Percentiles rank a stretch among this genome's conserved stretches.
These are phyloP conservation scores for Malassezia yamatoensis DNA, from an alignment of 1,284 basidiomycete species.

Conservation along the genomic window DNA sequence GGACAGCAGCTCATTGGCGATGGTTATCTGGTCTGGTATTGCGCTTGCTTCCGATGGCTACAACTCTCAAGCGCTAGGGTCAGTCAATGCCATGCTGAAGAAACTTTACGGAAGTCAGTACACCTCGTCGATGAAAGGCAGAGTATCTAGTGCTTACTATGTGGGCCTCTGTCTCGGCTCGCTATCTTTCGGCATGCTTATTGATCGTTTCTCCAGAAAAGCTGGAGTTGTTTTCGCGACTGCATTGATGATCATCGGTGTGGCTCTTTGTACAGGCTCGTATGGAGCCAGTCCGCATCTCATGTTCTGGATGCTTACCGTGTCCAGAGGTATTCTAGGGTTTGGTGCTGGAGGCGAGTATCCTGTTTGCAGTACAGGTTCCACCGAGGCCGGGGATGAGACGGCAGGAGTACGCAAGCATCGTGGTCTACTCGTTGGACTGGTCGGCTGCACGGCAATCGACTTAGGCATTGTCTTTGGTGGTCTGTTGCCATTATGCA, in stretches of 20 bases:
- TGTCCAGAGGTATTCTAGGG: slow-evolving; percentile 11
- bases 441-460: slow-evolving; percentile 7
- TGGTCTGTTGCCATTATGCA: slow-evolving; percentile 18
- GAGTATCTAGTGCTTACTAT: slow-evolving; percentile 24
- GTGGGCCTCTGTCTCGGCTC: slow-evolving; percentile 15
- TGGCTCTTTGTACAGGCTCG: slow-evolving; percentile 23
- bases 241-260: slow-evolving; percentile 29
- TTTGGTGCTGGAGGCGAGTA: slow-evolving; percentile 16
- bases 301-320: slow-evolving; percentile 17
- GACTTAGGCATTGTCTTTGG: slow-evolving; percentile 21
- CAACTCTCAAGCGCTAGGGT: slow-evolving; percentile 27
- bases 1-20: background rate
- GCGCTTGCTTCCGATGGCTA: slow-evolving; percentile 36
- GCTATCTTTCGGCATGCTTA: slow-evolving; percentile 21
- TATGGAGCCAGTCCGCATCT: slow-evolving; percentile 12
- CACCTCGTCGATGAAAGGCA: slow-evolving; percentile 21
- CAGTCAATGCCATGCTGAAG: slow-evolving; percentile 12
- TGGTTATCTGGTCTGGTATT: slow-evolving; percentile 21
- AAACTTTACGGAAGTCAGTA: slow-evolving; percentile 8
- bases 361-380: slow-evolving; percentile 9
- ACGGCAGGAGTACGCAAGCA: background rate
- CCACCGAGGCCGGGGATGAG: slow-evolving; percentile 16
- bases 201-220: slow-evolving; percentile 33
- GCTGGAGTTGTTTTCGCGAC: slow-evolving; percentile 35
- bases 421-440: slow-evolving; percentile 7